Conservation (phyloP, 225 moss, liverwort and hornwort genomes). For the Pleurozium schreberi region DNA sequence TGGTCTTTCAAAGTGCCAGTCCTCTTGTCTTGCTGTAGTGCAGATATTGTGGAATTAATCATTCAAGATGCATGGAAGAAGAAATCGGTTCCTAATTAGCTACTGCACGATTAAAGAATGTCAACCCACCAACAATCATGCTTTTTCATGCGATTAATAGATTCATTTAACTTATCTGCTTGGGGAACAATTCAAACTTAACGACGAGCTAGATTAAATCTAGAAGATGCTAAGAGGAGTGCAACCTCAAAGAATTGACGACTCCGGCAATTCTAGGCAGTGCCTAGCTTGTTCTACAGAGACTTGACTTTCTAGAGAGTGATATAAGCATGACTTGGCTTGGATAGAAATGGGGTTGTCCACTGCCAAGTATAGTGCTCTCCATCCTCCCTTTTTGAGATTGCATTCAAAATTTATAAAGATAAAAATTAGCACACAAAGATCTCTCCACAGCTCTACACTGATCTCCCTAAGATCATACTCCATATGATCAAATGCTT, state of each 20-base stretch:
- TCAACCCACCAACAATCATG: background rate
- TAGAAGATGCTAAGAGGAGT: background rate
- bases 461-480: background rate
- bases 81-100: background rate
- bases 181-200: background rate
- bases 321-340: background rate
- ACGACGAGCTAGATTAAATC: background rate
- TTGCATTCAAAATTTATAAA: background rate
- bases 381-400: background rate
- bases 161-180: background rate
- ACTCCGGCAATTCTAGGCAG: background rate
- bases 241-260: background rate
- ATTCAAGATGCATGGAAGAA: background rate
- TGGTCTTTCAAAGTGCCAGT: constrained; percentile 76
- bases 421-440: background rate
- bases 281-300: background rate
- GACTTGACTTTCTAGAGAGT: background rate
- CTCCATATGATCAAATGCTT: background rate
- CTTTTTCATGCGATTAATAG: background rate
- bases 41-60: background rate
- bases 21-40: constrained; percentile 44
- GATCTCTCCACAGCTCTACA: background rate
- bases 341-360: background rate
- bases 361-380: background rate
- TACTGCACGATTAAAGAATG: background rate